Evolutionary conservation across 2,329 filamentous ascomycete genomes (phyloP).

Genomic region (Ceratocystis variospora): DNA sequence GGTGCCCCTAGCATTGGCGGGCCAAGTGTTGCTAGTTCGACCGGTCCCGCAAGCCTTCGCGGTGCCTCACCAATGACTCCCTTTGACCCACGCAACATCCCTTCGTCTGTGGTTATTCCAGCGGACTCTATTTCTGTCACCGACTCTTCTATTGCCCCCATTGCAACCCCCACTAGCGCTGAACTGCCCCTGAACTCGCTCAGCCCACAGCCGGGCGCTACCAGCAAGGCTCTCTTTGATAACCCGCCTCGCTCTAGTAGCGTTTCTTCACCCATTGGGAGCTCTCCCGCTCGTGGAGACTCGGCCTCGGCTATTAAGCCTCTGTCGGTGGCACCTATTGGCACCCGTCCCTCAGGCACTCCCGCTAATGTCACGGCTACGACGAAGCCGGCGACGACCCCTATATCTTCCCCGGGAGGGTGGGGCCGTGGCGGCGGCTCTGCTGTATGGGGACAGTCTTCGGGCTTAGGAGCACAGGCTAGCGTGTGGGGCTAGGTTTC

Average conservation of each 20-base stretch:
- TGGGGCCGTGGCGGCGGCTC: constrained; percentile 58
- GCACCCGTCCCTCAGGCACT: constrained; percentile 62
- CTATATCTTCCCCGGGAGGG: constrained; percentile 71
- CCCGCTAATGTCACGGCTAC: constrained; percentile 36
- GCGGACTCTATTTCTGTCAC: constrained; percentile 31
- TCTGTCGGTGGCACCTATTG: constrained; percentile 73
- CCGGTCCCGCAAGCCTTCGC: constrained; percentile 50
- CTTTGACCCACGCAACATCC: constrained; percentile 32
- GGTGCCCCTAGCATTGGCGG: constrained; percentile 53
- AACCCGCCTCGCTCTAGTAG: constrained; percentile 54
- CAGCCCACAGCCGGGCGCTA: constrained; percentile 60
- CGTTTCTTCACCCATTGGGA: constrained; percentile 57
- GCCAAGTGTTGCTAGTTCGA: constrained; percentile 26
- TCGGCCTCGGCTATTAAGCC: constrained; percentile 41
- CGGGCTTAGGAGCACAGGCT: constrained; percentile 70
- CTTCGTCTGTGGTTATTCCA: constrained; percentile 25
- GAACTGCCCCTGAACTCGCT: constrained; percentile 36
- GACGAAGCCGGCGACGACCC: constrained; percentile 72
- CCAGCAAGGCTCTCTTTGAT: constrained; percentile 48
- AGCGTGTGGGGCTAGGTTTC: constrained; percentile 73
- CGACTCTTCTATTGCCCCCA: constrained; percentile 26
- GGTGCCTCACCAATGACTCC: constrained; percentile 72
- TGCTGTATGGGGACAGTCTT: constrained; percentile 74
- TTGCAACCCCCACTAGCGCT: constrained; percentile 10
- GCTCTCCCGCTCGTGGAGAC: constrained; percentile 60